Base-by-base conservation (phyloP, 164 flowering plant genomes). In the Malania oleifera region DNA sequence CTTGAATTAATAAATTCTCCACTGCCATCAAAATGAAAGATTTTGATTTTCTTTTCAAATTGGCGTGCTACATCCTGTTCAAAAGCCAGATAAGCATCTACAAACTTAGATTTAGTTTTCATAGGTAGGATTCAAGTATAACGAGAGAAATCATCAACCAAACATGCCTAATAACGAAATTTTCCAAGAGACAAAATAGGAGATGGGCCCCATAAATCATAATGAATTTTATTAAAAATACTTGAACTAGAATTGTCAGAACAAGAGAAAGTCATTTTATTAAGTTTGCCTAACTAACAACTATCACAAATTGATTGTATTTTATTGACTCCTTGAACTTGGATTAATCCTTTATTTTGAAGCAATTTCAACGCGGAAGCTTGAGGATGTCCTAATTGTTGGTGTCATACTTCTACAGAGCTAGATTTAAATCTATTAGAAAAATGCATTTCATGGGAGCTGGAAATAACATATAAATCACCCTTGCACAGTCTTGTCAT, bases 401-500 rank as follows among this genome's bases (percentile, higher is more conserved):
- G 48, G 48, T 44, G 15, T 13, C 48, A 44, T 44, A 44, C 48
- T 44, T 44, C 48, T 44, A 20, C 15, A 44, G 48, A 17, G 22
- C 23, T 14, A 13, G 48, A 44, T 44, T 44, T 44, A 20, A 17
- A 20, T 13, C n/a, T n/a, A n/a, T n/a, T n/a, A n/a, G n/a, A n/a
- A n/a, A n/a, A n/a, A n/a, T n/a, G n/a, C n/a, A n/a, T 4, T 44
- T 44, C 48, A 44, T 14, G 3, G 48, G 48, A 13, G 48, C 48
- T 44, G 18, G 48, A 44, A 44, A 44, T 44, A 44, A 44, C 48
- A 44, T 44, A 44, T 20, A 44, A 44, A 44, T 44, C 48, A 44
- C 48, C 48, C 48, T 44, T 44, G 22, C 15, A 13, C 48, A 4
- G 5, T 44, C 48, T 20, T 17, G 15, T 44, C 48, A 44, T 44